Evolutionary conservation across 129 eudicot genomes (phyloP).

Genomic region (Smallanthus sonchifolius): DNA sequence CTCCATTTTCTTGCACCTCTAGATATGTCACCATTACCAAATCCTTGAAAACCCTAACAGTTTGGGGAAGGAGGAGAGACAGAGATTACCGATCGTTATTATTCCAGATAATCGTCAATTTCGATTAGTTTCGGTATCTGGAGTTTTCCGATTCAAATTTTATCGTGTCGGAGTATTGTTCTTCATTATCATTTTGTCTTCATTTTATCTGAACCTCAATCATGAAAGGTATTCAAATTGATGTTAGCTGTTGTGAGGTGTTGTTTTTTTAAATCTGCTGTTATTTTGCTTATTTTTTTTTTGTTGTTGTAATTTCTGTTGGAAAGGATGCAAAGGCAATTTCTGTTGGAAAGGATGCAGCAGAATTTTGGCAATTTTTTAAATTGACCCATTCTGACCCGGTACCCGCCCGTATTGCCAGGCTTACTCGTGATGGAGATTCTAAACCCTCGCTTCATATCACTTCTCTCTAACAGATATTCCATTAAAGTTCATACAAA

Average conservation of each 20-base stretch:
- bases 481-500: neutral
- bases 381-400: too few relatives aligned
- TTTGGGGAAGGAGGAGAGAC: constrained; percentile 9
- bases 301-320: too few relatives aligned
- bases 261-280: too few relatives aligned
- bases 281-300: too few relatives aligned
- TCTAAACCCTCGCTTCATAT: neutral
- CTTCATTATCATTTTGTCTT: too few relatives aligned
- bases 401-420: too few relatives aligned
- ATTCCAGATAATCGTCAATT: constrained; percentile 2
- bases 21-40: neutral
- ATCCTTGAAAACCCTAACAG: constrained; percentile 11
- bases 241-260: too few relatives aligned
- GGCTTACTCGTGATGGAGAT: neutral
- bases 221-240: too few relatives aligned
- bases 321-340: too few relatives aligned
- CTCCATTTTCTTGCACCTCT: neutral
- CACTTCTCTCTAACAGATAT: neutral
- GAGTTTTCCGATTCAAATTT: neutral
- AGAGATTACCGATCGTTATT: neutral
- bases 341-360: too few relatives aligned
- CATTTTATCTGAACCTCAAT: neutral
- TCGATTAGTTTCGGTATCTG: neutral
- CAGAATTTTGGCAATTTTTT: too few relatives aligned
- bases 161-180: constrained; percentile 11